These are phyloP conservation scores for Venturia pyrina DNA, from an alignment of 2,329 filamentous ascomycete genomes.

Conservation along the genomic window DNA sequence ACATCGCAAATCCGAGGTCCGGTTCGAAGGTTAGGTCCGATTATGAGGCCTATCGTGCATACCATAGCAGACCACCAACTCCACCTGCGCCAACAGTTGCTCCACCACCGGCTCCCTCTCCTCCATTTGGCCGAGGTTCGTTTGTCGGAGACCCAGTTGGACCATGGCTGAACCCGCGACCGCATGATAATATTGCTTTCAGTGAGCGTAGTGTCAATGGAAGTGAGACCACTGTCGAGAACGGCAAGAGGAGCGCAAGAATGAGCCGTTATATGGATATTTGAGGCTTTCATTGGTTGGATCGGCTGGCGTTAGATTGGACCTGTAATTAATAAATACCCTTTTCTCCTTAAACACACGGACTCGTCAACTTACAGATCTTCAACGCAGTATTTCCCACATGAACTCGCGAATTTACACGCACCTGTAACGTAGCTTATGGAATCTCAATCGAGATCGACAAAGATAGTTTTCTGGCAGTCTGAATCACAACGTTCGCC, in stretches of 20 bases:
- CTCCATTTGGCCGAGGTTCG: neutral
- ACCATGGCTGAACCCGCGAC: neutral
- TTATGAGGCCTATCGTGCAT: neutral
- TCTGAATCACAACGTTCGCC: too few species aligned
- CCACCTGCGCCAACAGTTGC: neutral
- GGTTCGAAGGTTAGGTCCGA: constrained; percentile 1
- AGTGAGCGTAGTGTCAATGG: neutral
- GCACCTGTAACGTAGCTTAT: too few species aligned
- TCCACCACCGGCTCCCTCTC: neutral
- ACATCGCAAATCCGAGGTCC: neutral
- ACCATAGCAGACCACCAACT: constrained; percentile 6
- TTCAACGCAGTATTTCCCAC: too few species aligned
- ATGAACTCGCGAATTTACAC: too few species aligned
- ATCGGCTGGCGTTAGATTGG: neutral
- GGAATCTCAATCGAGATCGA: too few species aligned
- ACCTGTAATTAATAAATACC: constrained; percentile 1
- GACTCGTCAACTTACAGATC: too few species aligned
- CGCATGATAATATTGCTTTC: neutral
- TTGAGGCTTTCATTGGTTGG: neutral
- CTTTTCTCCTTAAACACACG: neutral
- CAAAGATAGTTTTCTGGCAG: too few species aligned
- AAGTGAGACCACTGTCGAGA: neutral
- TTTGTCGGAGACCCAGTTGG: neutral
- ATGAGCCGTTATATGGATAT: neutral
- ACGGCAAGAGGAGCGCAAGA: neutral